These are phyloP conservation scores for Trichothecium roseum DNA, from an alignment of 2,329 filamentous ascomycete genomes.

Conservation along the genomic window DNA sequence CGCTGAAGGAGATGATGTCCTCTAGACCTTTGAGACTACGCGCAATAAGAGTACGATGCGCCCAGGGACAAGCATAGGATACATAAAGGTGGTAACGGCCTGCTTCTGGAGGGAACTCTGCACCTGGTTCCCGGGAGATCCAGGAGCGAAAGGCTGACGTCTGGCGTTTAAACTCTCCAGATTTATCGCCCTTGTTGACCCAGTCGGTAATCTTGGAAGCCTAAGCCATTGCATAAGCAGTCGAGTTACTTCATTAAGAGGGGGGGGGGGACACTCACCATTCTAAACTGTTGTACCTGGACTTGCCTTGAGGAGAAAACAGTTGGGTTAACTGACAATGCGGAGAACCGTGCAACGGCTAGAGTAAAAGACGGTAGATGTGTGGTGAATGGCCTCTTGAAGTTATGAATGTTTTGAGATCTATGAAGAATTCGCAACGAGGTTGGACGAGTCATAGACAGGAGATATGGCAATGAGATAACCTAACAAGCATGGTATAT, in stretches of 20 bases:
- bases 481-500: no score
- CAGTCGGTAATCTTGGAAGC: conserved; percentile 64
- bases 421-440: no score
- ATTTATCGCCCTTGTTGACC: conserved; percentile 67
- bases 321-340: no score
- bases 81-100: conserved; percentile 91
- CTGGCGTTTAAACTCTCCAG: conserved; percentile 89
- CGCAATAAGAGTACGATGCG: conserved; percentile 77
- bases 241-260: no score
- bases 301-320: background rate
- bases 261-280: conserved; percentile 1
- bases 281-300: conserved; percentile 3
- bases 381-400: no score
- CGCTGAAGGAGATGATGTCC: conserved; percentile 66
- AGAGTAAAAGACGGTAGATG: no score
- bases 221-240: no score
- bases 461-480: no score
- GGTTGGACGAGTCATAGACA: no score
- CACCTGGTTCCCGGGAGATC: conserved; percentile 61
- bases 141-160: conserved; percentile 71
- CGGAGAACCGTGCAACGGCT: no score
- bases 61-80: conserved; percentile 92
- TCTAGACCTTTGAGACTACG: conserved; percentile 87
- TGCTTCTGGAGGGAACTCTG: conserved; percentile 75
- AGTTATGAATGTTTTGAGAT: no score